Evolutionary conservation across 768 basidiomycete genomes (phyloP), one percentile per base, ranked within the genome.

Genomic region (Russula sp.): DNA sequence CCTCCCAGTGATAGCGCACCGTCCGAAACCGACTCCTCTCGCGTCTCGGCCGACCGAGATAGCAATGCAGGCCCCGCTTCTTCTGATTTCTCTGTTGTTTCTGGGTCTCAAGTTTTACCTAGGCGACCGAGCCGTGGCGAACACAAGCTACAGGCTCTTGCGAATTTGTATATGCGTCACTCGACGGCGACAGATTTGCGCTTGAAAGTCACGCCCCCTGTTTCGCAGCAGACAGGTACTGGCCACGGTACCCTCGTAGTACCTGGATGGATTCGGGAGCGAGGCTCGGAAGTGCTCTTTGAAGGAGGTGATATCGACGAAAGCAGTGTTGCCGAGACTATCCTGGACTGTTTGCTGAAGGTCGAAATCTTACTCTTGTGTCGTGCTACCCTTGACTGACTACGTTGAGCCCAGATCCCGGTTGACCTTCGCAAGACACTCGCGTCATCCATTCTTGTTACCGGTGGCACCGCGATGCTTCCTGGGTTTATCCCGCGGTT

Each of bases 261-360:
- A 49, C 96, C 96, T 1, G 96, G 96, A 2, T 99, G 97, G 97
- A 81, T 99, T 45, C 77, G 96, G 48, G 96, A 98, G 72, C 80
- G 95, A 14, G 89, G 89, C 1, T 86, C 94, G 1, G 97, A 98
- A 73, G 81, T 96, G 6, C 76, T 98, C 10, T 98, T 97, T 65
- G 91, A 92, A 71, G 87, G 87, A 1, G 91, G 91, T 6, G 92
- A 94, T 68, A 86, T 92, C 10, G 94, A 96, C 68, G 90, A 94
- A 74, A 82, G 81, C 64, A 93, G 89, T 64, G 77, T 95, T 7
- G 89, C 91, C 0, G 92, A 94, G 70, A 80, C 87, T 32, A 80
- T 98, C 11, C 74, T 98, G 7, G 86, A 91, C 62, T 79, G 85
- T 3, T 74, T 98, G 32, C 77, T 93, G 34, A 95, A 91, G 82